Evolutionary conservation across 768 basidiomycete species (phyloP), one percentile per base, ranked within the genome.

Genomic region (Rubroboletus satanas): DNA sequence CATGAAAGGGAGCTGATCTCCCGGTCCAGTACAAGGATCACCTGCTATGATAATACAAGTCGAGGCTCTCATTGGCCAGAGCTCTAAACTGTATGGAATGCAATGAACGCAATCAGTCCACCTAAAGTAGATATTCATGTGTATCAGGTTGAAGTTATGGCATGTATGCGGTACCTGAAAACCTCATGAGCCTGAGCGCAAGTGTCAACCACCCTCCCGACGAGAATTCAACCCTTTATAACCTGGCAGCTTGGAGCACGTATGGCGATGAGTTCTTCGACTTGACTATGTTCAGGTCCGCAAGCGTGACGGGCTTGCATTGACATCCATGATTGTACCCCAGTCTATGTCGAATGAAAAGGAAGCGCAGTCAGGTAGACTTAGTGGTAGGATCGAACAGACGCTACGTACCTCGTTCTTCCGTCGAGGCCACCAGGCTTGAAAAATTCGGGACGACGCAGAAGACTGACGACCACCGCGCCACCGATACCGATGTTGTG

Each of bases 401-500:
- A 18, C 44, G 5, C 7, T 14, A 55, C 73, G 39, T 58, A 83
- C 88, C 89, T 82, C 37, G 76, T 72, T 55, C 84, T 74, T 4
- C 90, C 89, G 57, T 93, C 89, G 5, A 64, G 59, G 0, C 87
- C 84, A n/a, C 82, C 83, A 7, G 79, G 68, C 51, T 79, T 76
- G 70, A 73, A 93, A 70, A 93, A 93, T 55, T 88, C 85, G 0
- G 91, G 91, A 18, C 89, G 78, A 26, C 86, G 82, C 31, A 93
- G 74, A 12, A 93, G 74, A 32, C 84, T 87, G 45, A 90, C 83
- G 28, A 91, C 88, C 4, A 82, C 88, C 14, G 89, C 88, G 45
- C 88, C 87, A 50, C 90, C 91, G 23, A 92, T 77, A 14, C 90
- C 91, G 42, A 94, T 75, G 65, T 94, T 93, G 60, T 93, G 91